Percentiles rank a stretch among this genome's conserved stretches.
Conservation (phyloP, 768 basidiomycete species). For the Suillus occidentalis region DNA sequence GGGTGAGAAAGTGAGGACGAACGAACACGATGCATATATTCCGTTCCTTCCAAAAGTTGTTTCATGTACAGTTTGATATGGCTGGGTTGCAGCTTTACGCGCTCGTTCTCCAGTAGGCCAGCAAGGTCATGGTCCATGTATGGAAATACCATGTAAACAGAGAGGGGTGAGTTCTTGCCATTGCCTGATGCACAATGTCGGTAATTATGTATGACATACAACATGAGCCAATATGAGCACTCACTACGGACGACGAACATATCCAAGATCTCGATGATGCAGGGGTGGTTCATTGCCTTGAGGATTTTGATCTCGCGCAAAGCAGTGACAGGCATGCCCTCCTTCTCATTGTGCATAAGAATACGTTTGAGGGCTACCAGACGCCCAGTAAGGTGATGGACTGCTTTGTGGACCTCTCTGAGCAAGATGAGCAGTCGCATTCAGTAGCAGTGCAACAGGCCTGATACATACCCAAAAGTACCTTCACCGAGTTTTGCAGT, state of each 20-base stretch:
- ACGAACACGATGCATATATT: slow-evolving; percentile 91
- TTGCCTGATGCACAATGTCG: slow-evolving; percentile 43
- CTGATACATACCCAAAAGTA: slow-evolving; percentile 81
- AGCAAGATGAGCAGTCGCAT: slow-evolving; percentile 13
- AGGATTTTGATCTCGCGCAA: slow-evolving; percentile 96
- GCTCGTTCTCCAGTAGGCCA: slow-evolving; percentile 88
- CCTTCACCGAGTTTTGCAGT: slow-evolving; percentile 93
- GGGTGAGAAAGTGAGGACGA: slow-evolving; percentile 29
- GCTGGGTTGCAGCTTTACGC: slow-evolving; percentile 77
- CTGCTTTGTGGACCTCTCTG: slow-evolving; percentile 91
- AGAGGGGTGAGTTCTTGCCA: slow-evolving; percentile 64
- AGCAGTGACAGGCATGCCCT: slow-evolving; percentile 96
- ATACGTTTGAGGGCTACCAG: slow-evolving; percentile 91
- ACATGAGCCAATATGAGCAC: slow-evolving; percentile 23
- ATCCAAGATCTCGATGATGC: slow-evolving; percentile 84
- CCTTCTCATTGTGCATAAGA: slow-evolving; percentile 94
- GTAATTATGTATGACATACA: slow-evolving; percentile 4
- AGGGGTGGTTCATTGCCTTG: slow-evolving; percentile 83
- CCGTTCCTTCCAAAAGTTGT: slow-evolving; percentile 94
- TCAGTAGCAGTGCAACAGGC: slow-evolving; percentile 3
- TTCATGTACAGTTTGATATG: slow-evolving; percentile 96
- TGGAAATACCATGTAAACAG: slow-evolving; percentile 98
- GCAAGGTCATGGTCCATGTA: slow-evolving; percentile 99
- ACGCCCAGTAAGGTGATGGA: slow-evolving; percentile 57
- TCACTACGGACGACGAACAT: slow-evolving; percentile 87